Conservation (phyloP, 2,329 filamentous ascomycete species). For the Penicillium sp. region DNA sequence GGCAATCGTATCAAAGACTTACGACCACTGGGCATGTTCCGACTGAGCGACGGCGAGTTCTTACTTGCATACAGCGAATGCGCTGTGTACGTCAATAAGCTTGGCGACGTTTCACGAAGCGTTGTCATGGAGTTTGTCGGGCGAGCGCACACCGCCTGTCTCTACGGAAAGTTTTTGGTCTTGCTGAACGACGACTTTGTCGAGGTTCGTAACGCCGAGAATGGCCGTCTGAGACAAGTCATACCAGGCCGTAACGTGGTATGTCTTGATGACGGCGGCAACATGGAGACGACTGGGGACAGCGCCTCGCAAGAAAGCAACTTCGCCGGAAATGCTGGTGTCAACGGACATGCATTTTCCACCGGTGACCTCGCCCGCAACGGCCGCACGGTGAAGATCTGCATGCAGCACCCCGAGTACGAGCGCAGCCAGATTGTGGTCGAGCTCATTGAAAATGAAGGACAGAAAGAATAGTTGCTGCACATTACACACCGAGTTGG, state of each 20-base stretch:
- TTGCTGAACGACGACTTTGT: constrained; percentile 96
- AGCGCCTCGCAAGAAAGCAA: constrained; percentile 10
- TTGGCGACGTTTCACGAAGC: constrained; percentile 87
- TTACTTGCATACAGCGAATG: constrained; percentile 92
- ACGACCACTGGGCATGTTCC: constrained; percentile 91
- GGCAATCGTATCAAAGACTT: constrained; percentile 77
- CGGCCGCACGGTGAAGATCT: constrained; percentile 81
- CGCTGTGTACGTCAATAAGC: constrained; percentile 96
- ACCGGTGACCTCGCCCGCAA: constrained; percentile 29
- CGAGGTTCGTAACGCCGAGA: constrained; percentile 94
- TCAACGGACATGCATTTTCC: constrained; percentile 20
- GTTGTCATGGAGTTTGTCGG: constrained; percentile 99
- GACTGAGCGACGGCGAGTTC: constrained; percentile 87
- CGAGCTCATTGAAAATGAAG: constrained; percentile 89
- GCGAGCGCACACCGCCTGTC: constrained; percentile 77
- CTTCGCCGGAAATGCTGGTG: constrained; percentile 28
- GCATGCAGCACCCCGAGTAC: constrained; percentile 88
- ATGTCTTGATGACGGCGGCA: constrained; percentile 75
- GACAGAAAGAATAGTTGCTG: constrained; percentile 54
- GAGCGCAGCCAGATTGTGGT: constrained; percentile 82
- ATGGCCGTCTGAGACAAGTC: constrained; percentile 87
- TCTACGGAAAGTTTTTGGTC: constrained; percentile 87
- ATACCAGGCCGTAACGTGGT: constrained; percentile 88
- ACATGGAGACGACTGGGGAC: constrained; percentile 15
- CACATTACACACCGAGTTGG: neutral